These are phyloP conservation scores for Pythium brachiatum DNA, from an alignment of 352 stramenopile species.

Conservation along the genomic window DNA sequence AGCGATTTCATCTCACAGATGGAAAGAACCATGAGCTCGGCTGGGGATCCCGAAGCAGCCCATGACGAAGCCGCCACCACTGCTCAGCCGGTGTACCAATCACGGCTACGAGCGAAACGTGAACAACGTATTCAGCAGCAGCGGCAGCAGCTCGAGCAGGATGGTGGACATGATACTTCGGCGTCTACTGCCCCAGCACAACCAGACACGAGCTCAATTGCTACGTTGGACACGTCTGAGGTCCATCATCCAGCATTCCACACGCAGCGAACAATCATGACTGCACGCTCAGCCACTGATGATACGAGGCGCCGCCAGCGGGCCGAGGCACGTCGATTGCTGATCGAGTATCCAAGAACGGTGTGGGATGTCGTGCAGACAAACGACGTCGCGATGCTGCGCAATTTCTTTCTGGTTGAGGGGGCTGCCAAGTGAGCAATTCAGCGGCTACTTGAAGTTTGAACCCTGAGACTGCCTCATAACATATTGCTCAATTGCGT, in stretches of 20 bases:
- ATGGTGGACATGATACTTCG: background rate
- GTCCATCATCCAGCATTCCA: background rate
- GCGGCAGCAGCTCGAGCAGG: constrained; percentile 16
- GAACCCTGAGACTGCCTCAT: background rate
- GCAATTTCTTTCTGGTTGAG: constrained; percentile 65
- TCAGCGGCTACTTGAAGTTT: background rate
- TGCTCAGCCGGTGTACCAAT: constrained; percentile 36
- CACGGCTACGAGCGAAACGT: constrained; percentile 55
- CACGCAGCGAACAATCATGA: background rate
- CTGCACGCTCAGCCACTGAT: constrained; percentile 22
- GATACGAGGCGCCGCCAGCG: constrained; percentile 37
- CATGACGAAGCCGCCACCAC: background rate
- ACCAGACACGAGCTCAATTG: background rate
- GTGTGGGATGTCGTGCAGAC: constrained; percentile 51
- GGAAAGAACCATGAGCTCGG: background rate
- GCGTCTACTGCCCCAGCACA: background rate
- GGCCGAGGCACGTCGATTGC: constrained; percentile 47
- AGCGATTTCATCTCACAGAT: background rate
- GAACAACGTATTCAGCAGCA: constrained; percentile 43
- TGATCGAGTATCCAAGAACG: constrained; percentile 52
- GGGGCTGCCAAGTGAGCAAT: constrained; percentile 29
- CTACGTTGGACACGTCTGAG: background rate
- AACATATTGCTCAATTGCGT: background rate
- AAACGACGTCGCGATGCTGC: constrained; percentile 50
- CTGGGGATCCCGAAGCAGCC: background rate